Base-by-base conservation (phyloP, 2,329 filamentous ascomycete genomes). In the Leptographium wingfieldii region DNA sequence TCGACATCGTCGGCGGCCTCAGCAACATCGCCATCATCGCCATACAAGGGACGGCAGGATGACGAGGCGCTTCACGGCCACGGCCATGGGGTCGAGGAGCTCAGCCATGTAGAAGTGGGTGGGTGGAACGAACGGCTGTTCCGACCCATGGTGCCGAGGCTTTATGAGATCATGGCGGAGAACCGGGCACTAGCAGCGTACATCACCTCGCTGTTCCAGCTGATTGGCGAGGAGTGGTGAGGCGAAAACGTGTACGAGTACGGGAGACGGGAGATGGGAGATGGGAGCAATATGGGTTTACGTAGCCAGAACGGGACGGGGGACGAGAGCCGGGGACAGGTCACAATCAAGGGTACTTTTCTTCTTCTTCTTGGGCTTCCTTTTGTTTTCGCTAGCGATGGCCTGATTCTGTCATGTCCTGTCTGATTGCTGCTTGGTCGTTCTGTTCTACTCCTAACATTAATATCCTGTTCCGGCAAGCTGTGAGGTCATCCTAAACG, bases 61-160 rank as follows among this genome's bases (percentile, higher is more conserved):
- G n/a, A 19, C n/a, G 31, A 33, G 9, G 11, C 55, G 25, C 25
- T n/a, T n/a, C 7, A 29, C 55, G 33, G 35, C 33, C 35, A 16
- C 19, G 27, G 52, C 52, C 29, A 19, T 31, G 46, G 22, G 25
- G 49, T 22, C 25, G 31, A 59, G 10, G 71, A 74, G 65, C 67
- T 66, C n/a, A 69, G 69, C 57, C 51, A 52, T 5, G 79, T 77
- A 51, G 77, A 77, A 61, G 73, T 74, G 53, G 76, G 78, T 55
- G 80, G 83, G 2, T 87, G 83, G 83, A 86, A 88, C 62, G 82
- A 87, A 69, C 75, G 74, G 60, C 74, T 89, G 33, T 90, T 90
- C 72, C 79, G 83, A 54, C 82, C 84, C 0, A 77, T 87, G 58
- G 76, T 84, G 68, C 77, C 81, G 12, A 80, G 84, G 43, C 72